phyloP scores from a whole-genome alignment of 2,329 filamentous ascomycete genomes.

The Tetracladium maxilliforme region DNA sequence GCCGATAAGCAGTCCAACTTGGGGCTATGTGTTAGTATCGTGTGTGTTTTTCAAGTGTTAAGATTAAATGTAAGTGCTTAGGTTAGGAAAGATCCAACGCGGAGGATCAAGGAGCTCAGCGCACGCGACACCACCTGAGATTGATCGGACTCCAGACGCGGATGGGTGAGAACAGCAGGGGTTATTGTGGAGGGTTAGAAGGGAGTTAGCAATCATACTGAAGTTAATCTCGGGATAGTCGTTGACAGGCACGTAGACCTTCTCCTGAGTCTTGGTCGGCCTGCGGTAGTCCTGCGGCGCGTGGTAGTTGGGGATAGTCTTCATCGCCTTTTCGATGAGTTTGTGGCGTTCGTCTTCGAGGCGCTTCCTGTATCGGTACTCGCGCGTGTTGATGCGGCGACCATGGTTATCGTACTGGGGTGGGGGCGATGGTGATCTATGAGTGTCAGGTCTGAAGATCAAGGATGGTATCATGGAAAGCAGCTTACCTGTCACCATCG shows the following conservation, averaged over 20 bases:
- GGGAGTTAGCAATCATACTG: slow-evolving; percentile 99
- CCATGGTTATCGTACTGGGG: slow-evolving; percentile 99
- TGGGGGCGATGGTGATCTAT: slow-evolving; percentile 82
- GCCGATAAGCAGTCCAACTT: slow-evolving; percentile 99
- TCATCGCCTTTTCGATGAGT: slow-evolving; percentile 97
- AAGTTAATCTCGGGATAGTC: slow-evolving; percentile 99
- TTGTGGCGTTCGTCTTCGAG: slow-evolving; percentile 99
- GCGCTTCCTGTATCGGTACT: slow-evolving; percentile 95
- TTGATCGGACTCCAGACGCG: slow-evolving; percentile 12
- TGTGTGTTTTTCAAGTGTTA: too few species aligned
- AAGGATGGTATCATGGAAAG: not conserved
- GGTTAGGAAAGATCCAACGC: too few species aligned
- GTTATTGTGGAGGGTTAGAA: slow-evolving; percentile 50
- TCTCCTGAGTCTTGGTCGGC: slow-evolving; percentile 99
- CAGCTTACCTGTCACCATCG: slow-evolving; percentile 78
- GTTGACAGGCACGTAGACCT: slow-evolving; percentile 99
- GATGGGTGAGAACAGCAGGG: too few species aligned
- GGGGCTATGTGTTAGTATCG: slow-evolving; percentile 92
- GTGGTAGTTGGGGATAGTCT: slow-evolving; percentile 98
- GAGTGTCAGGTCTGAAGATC: slow-evolving; percentile 6
- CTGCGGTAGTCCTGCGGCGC: slow-evolving; percentile 96
- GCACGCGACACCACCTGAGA: not conserved
- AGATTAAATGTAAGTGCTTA: too few species aligned
- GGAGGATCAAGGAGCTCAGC: slow-evolving; percentile 11
- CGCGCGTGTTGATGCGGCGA: slow-evolving; percentile 96